These are phyloP conservation scores for Pythium diclinum DNA, from an alignment of 352 stramenopile species.

Conservation along the genomic window DNA sequence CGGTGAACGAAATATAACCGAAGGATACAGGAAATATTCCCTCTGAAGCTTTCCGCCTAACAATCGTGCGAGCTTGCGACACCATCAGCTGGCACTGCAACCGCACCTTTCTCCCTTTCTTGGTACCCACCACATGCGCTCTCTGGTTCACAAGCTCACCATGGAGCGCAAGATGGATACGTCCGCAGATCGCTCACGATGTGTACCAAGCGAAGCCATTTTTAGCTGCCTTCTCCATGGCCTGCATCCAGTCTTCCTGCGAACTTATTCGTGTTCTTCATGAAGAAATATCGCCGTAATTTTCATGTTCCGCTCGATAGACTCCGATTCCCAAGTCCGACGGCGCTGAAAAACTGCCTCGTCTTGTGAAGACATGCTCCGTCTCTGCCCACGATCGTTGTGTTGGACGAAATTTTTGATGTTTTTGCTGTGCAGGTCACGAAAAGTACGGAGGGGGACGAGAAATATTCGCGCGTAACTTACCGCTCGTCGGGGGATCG, in stretches of 20 bases:
- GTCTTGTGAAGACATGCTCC: not conserved
- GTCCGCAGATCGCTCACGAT: not conserved
- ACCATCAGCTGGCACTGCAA: conserved; percentile 14
- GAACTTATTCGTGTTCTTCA: not conserved
- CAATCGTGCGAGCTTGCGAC: conserved; percentile 13
- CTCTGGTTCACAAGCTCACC: not conserved
- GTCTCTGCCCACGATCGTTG: not conserved
- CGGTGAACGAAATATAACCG: conserved; percentile 10
- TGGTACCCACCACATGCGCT: not conserved
- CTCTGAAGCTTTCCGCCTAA: conserved; percentile 6
- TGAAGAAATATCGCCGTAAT: not conserved
- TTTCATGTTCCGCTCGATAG: not conserved
- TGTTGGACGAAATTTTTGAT: not conserved
- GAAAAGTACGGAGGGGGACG: not conserved
- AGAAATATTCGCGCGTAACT: conserved; percentile 1
- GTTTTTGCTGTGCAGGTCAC: not conserved
- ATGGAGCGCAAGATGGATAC: not conserved
- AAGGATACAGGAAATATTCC: conserved; percentile 14
- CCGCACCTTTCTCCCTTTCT: conserved; percentile 3
- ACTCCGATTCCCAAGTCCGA: not conserved
- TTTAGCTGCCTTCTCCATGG: not conserved
- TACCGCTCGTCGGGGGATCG: conserved; percentile 1
- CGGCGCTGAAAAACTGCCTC: not conserved
- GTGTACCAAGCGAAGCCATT: not conserved
- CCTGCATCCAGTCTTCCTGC: not conserved